A percentile compares a stretch with the other conserved stretches of the same genome.
phyloP scores from a whole-genome alignment of 805 yeast genomes.

The Ogataea pilisensis region DNA sequence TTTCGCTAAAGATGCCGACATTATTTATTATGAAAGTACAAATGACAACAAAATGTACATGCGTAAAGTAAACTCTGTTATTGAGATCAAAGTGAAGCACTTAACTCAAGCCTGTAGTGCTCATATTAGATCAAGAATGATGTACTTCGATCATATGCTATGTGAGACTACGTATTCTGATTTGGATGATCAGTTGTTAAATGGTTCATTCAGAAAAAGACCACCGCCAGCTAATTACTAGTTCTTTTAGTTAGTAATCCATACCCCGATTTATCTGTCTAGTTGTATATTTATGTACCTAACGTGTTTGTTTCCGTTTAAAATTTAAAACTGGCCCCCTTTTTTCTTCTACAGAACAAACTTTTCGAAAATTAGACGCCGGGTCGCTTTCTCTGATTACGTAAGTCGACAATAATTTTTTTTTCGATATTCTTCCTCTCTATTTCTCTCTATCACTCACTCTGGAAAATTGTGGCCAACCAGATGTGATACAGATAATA shows the following conservation, averaged over 20 bases:
- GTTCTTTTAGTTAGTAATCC: no score
- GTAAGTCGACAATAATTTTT: neutral
- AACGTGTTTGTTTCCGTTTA: no score
- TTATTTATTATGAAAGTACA: no score
- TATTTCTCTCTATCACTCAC: no score
- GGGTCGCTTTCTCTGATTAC: no score
- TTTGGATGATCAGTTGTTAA: neutral
- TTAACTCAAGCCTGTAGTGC: neutral
- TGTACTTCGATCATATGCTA: neutral
- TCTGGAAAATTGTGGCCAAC: neutral
- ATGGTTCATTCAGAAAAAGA: no score
- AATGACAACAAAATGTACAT: neutral
- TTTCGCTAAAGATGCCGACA: slow-evolving; percentile 18
- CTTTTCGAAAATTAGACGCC: no score
- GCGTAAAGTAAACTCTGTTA: neutral
- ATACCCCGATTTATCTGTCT: no score
- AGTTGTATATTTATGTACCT: no score
- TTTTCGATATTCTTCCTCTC: neutral
- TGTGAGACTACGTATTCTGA: neutral
- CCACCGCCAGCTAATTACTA: no score
- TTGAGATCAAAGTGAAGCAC: neutral
- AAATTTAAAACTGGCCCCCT: no score
- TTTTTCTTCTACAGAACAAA: no score
- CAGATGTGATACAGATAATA: neutral
- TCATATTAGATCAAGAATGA: neutral